Evolutionary conservation across 371 early-diverging fungal species (phyloP).

Genomic region (Mortierella sp.): DNA sequence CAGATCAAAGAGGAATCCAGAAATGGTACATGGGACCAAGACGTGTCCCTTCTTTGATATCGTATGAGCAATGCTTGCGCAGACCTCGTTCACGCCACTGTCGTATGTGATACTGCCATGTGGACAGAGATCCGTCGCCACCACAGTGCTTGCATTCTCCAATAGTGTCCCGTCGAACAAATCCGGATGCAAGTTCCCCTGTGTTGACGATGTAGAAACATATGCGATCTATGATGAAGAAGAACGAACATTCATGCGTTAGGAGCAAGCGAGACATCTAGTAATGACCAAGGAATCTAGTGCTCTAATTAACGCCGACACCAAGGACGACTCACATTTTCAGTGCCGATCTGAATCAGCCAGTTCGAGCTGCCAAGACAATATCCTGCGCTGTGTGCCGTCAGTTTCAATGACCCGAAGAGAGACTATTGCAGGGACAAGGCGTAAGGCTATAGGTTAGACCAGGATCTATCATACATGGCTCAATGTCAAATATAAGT

Average conservation of each 20-base stretch:
- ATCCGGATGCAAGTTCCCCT: conserved; percentile 75
- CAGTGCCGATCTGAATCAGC: conserved; percentile 53
- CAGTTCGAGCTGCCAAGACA: conserved; percentile 56
- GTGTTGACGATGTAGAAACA: conserved; percentile 75
- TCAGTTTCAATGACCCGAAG: conserved; percentile 40
- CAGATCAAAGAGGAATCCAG: conserved; percentile 83
- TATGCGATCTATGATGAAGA: conserved; percentile 72
- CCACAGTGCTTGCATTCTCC: conserved; percentile 68
- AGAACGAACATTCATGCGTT: not conserved
- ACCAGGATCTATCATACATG: not conserved
- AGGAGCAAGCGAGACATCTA: no score
- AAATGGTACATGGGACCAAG: conserved; percentile 76
- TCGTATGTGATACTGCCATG: conserved; percentile 47
- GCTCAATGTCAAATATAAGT: not conserved
- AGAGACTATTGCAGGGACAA: conserved; percentile 30
- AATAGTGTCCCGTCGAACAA: conserved; percentile 74
- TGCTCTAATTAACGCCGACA: not conserved
- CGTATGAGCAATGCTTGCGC: conserved; percentile 59
- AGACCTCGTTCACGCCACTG: conserved; percentile 46
- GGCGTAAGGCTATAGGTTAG: not conserved
- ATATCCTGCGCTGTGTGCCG: conserved; percentile 55
- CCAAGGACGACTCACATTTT: conserved; percentile 28
- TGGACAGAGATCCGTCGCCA: conserved; percentile 62
- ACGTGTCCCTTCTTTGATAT: conserved; percentile 78
- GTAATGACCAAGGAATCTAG: no score